phyloP scores from a whole-genome alignment of 202 grass and related monocot genomes.

The Cymbopogon flexuosus region DNA sequence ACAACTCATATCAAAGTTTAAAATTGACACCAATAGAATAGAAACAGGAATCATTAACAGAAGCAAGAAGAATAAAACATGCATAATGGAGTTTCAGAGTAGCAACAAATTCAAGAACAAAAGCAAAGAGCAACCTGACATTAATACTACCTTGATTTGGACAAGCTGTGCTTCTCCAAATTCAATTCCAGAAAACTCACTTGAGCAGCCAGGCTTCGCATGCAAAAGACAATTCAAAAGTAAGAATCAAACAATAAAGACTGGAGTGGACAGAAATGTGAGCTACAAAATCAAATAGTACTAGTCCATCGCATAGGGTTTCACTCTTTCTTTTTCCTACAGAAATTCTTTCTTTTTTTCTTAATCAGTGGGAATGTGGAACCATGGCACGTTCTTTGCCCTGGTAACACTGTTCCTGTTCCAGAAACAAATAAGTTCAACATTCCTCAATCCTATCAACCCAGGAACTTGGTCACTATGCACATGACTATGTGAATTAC shows the following conservation, averaged over 20 bases:
- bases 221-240: conserved; percentile 32
- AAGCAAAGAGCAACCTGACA: neutral
- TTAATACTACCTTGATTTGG: conserved; percentile 79
- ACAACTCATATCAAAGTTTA: conserved; percentile 24
- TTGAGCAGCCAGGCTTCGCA: conserved; percentile 87
- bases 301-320: neutral
- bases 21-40: conserved; percentile 9
- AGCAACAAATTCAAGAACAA: conserved; percentile 1
- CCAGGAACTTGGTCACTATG: neutral
- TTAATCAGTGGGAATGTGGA: neutral
- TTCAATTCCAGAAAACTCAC: conserved; percentile 75
- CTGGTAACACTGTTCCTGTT: neutral
- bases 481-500: neutral
- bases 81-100: neutral
- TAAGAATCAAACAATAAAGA: conserved; percentile 34
- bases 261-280: neutral
- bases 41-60: neutral
- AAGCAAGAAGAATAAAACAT: neutral
- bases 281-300: neutral
- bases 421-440: neutral
- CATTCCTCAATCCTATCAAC: neutral
- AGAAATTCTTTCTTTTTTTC: neutral
- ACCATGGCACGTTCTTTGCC: neutral
- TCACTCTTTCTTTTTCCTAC: neutral
- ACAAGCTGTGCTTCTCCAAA: conserved; percentile 92